phyloP scores from a whole-genome alignment of 257 asterid species.

The Solanum pinnatisectum region DNA sequence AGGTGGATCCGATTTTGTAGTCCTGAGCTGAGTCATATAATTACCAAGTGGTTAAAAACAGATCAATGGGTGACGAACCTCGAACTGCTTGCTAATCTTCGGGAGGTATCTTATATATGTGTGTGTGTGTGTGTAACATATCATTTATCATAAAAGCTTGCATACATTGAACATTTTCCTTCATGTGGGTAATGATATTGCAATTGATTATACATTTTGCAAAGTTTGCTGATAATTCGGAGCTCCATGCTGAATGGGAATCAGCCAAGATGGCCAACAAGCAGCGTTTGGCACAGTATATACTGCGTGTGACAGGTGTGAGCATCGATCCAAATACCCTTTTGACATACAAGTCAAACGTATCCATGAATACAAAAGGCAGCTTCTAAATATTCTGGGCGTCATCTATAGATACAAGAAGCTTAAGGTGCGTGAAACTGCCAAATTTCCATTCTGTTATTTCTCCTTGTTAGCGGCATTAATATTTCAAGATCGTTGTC shows the following conservation, averaged over 20 bases:
- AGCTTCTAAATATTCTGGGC: conserved; percentile 84
- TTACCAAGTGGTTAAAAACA: conserved; percentile 96
- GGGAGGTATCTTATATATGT: conserved; percentile 45
- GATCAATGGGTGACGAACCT: conserved; percentile 92
- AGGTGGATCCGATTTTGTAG: conserved; percentile 95
- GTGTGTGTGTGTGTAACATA: background rate
- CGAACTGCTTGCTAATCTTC: conserved; percentile 69
- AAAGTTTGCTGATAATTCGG: conserved; percentile 78
- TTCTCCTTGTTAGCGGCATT: background rate
- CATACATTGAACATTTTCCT: background rate
- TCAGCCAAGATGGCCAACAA: conserved; percentile 92
- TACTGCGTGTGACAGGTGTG: conserved; percentile 68
- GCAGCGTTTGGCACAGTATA: conserved; percentile 67
- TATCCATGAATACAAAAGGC: conserved; percentile 97
- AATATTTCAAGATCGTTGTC: background rate
- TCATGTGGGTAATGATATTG: background rate
- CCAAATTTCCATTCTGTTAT: conserved; percentile 4
- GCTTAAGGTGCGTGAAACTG: conserved; percentile 62
- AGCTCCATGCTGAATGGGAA: conserved; percentile 80
- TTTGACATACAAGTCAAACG: conserved; percentile 97
- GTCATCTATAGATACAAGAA: conserved; percentile 94
- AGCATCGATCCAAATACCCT: conserved; percentile 78
- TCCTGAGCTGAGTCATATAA: conserved; percentile 86
- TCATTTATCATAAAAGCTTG: background rate
- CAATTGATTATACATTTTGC: conserved; percentile 1